Percentiles rank a stretch among this genome's conserved stretches.
phyloP scores from a whole-genome alignment of 225 moss, liverwort and hornwort species.

The Physcomitrium patens region DNA sequence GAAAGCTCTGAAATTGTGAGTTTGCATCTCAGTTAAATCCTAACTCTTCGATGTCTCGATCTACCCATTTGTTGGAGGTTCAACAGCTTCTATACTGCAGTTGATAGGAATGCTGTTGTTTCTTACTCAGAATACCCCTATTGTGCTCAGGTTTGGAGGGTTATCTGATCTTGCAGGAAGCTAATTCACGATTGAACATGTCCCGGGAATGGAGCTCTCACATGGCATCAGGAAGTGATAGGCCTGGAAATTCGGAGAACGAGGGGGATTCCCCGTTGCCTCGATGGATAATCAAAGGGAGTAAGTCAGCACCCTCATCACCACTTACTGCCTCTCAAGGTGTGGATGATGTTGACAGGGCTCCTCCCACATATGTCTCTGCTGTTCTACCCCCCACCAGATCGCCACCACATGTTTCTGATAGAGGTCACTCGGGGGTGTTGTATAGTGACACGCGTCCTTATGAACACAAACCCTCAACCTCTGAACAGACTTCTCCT shows the following conservation, averaged over 20 bases:
- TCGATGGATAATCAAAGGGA: slow-evolving; percentile 32
- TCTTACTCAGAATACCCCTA: neutral
- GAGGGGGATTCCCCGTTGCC: slow-evolving; percentile 40
- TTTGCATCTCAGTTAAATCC: neutral
- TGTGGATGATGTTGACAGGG: slow-evolving; percentile 24
- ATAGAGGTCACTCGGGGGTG: slow-evolving; percentile 20
- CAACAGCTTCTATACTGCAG: neutral
- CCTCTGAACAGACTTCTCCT: slow-evolving; percentile 24
- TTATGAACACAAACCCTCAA: slow-evolving; percentile 24
- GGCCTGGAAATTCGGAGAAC: slow-evolving; percentile 17
- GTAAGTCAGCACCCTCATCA: slow-evolving; percentile 43
- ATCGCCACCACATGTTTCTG: slow-evolving; percentile 22
- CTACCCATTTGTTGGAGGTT: neutral
- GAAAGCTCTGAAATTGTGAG: slow-evolving; percentile 38
- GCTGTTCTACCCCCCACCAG: slow-evolving; percentile 28
- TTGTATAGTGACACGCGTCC: slow-evolving; percentile 10
- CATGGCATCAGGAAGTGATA: slow-evolving; percentile 39
- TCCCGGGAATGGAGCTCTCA: slow-evolving; percentile 65
- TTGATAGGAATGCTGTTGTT: neutral
- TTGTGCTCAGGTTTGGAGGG: slow-evolving; percentile 3
- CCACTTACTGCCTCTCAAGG: slow-evolving; percentile 24
- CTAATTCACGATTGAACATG: slow-evolving; percentile 46
- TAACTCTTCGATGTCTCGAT: no score
- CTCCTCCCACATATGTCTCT: slow-evolving; percentile 14
- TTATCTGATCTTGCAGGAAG: slow-evolving; percentile 50